Base-by-base conservation (phyloP, 2,329 filamentous ascomycete genomes). In the Microsporum audouinii region DNA sequence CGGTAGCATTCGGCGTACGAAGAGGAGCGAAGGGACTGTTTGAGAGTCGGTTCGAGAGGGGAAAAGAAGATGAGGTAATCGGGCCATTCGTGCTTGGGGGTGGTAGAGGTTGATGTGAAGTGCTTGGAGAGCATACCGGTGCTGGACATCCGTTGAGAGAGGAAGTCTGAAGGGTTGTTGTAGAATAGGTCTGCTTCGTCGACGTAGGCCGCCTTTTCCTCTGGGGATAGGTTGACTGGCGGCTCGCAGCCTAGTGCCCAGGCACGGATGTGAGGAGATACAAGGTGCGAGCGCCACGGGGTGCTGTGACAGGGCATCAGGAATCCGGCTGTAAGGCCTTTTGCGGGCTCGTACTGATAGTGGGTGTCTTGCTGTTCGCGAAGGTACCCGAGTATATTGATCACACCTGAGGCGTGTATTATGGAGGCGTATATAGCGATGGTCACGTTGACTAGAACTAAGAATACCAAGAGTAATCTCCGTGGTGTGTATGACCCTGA, bases 171-270 rank as follows among this genome's bases (percentile, higher is more conserved):
- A 4, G 86, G 83, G 63, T 88, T 73, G 7, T 78, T 82, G 74
- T 96, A 97, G 77, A 99, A 99, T 51, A 86, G 81, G 71, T 96
- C 91, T 5, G 91, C 91, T 77, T 99, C 92, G 71, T 96, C 91
- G 14, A 87, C 77, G 73, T 99, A 99, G 1, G 70, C 70, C 0
- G 76, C 78, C 47, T 91, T 84, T 70, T 88, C 82, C 5, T 76
- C 67, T 4, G 74, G 72, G 31, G 80, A 78, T 0, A 91, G 79
- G 67, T 86, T 77, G 10, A 99, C 76, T 0, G 94, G 94, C 1
- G 94, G 94, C 67, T 96, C 91, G 73, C 94, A 99, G 4, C 88
- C 88, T 14, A 97, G 78, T 0, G 91, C 92, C 79, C 91, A 91
- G 2, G 90, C 91, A 62, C 83, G 76, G 59, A 96, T 84, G 34